phyloP scores from a whole-genome alignment of 2,329 filamentous ascomycete genomes.

The Microdochium bolleyi region DNA sequence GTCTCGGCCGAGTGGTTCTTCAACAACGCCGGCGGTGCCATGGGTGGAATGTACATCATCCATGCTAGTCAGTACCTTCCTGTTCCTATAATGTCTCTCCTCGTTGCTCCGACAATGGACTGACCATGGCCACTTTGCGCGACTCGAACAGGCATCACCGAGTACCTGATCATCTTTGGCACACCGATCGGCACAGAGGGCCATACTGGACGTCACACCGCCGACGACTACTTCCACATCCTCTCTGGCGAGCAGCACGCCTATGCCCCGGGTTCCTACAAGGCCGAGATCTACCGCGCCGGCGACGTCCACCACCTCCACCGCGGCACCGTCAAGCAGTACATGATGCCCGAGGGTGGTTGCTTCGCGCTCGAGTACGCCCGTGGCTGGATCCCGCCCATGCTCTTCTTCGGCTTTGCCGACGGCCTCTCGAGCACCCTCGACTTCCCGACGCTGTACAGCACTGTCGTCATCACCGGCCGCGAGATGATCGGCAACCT shows the following conservation, averaged over 20 bases:
- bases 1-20: conserved; percentile 76
- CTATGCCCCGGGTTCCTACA: conserved; percentile 61
- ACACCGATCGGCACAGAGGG: conserved; percentile 79
- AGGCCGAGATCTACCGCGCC: conserved; percentile 60
- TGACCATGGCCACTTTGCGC: conserved; percentile 1
- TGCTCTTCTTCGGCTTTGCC: conserved; percentile 85
- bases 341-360: conserved; percentile 62
- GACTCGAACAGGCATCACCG: conserved; percentile 54
- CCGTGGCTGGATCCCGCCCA: conserved; percentile 83
- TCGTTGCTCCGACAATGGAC: conserved; percentile 3
- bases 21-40: conserved; percentile 85
- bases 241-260: conserved; percentile 69
- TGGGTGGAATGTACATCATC: conserved; percentile 87
- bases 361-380: conserved; percentile 83
- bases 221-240: conserved; percentile 94
- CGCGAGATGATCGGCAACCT: conserved; percentile 71
- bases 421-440: conserved; percentile 74
- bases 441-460: conserved; percentile 79
- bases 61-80: conserved; percentile 61
- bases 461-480: conserved; percentile 66
- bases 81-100: not conserved
- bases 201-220: conserved; percentile 80
- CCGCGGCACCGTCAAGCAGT: conserved; percentile 68
- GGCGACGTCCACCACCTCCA: conserved; percentile 62
- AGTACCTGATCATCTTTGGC: conserved; percentile 87